Base-by-base conservation (phyloP, 2,329 filamentous ascomycete species). In the Fusarium algeriense region DNA sequence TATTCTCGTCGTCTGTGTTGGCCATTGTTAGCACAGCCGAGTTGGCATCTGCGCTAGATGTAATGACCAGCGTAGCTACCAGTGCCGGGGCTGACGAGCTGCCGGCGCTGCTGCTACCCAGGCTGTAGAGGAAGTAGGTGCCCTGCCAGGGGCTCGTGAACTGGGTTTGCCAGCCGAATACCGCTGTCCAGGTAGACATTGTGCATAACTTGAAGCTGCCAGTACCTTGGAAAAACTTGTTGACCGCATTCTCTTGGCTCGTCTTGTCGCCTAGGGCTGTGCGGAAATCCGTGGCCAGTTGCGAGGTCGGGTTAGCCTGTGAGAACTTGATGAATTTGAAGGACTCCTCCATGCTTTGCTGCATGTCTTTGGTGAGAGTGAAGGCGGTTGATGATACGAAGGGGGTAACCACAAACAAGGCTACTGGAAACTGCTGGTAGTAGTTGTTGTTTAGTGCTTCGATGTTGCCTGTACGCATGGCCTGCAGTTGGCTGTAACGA, bases 241-340 rank as follows among this genome's bases (percentile, higher is more conserved):
- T 40, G 13, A 57, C 26, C 6, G 43, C 23, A 9, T 28, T 12
- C 15, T 10, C 17, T 8, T 32, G 43, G 23, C 11, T 53, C 6
- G 2, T 8, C 13, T 10, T 19, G 23, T 48, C 9, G 26, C 5
- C 34, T 5, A 57, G 10, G 15, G 54, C 54, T 11, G 14, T 13
- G 19, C 26, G 34, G 34, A 57, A 57, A 4, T 20, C 12, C 5
- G 34, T 48, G 11, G 54, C 54, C 23, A n/a, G 26, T 30, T 17
- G 5, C 10, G 54, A 40, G 6, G 34, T 32, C 14, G 54, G 43
- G 32, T 57, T 40, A 7, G 54, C 43, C 19, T 57, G 54, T 4
- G 10, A 9, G 43, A 32, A 57, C 54, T 57, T 57, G 43, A 57
- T 57, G 43, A 57, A 57, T 19, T 57, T 30, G 54, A 57, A 57